A percentile compares a stretch with the other conserved stretches of the same genome.
phyloP scores from a whole-genome alignment of 108 stramenopile genomes.

The Fistulifera solaris region DNA sequence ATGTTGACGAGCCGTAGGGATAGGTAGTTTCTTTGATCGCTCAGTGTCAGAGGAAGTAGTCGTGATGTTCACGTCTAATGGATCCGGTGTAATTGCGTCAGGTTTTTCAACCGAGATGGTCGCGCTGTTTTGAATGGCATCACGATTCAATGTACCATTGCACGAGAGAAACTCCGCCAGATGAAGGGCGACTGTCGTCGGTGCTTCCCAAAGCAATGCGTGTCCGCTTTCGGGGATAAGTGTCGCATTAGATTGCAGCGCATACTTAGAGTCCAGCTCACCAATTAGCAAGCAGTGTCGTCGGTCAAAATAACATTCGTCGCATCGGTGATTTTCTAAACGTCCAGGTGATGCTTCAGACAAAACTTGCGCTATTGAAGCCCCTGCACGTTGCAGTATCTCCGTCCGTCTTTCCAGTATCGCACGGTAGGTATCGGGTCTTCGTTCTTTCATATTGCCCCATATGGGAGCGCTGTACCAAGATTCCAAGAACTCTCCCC shows the following conservation, averaged over 20 bases:
- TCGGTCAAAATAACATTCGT: no score
- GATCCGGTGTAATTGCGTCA: no score
- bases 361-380: constrained; percentile 53
- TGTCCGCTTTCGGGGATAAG: constrained; percentile 50
- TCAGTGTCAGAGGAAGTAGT: no score
- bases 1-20: constrained; percentile 3
- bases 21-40: constrained; percentile 5
- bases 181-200: constrained; percentile 31
- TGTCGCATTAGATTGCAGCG: constrained; percentile 30
- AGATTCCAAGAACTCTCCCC: constrained; percentile 33
- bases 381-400: constrained; percentile 26
- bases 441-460: constrained; percentile 26
- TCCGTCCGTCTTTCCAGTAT: constrained; percentile 30
- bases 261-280: constrained; percentile 60
- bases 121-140: no score
- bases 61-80: no score
- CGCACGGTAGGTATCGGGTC: constrained; percentile 5
- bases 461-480: constrained; percentile 62
- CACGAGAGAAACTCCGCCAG: constrained; percentile 17
- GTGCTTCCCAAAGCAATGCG: constrained; percentile 59
- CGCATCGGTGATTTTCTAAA: constrained; percentile 28
- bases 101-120: no score
- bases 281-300: constrained; percentile 45
- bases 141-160: no score
- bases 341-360: constrained; percentile 43